Percentiles rank a stretch among this genome's conserved stretches.
phyloP scores from a whole-genome alignment of 768 basidiomycete species.

The Leccinum subgranulosum region DNA sequence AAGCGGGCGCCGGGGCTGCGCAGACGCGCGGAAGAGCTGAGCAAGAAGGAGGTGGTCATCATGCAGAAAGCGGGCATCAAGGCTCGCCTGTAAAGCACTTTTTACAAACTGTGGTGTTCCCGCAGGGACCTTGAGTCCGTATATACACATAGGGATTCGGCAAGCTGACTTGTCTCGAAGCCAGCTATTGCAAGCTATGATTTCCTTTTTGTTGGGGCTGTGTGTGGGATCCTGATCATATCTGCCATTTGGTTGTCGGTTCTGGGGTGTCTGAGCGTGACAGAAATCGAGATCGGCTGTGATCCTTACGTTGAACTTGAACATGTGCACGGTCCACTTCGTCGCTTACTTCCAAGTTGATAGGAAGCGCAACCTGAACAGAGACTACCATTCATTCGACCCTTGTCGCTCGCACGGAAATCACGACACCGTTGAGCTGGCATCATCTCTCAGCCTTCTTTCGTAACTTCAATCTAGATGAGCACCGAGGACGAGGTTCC shows the following conservation, averaged over 20 bases:
- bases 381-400: not conserved
- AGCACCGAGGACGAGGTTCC: constrained; percentile 4
- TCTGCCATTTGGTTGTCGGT: not conserved
- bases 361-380: not conserved
- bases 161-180: not conserved
- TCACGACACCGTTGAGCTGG: not conserved
- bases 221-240: not conserved
- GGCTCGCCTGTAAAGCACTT: constrained; percentile 42
- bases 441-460: not conserved
- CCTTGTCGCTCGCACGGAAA: not conserved
- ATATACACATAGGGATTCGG: not conserved
- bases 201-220: no score
- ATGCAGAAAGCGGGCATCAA: constrained; percentile 61
- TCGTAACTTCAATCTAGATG: constrained; percentile 14
- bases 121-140: not conserved
- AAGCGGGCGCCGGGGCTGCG: constrained; percentile 66
- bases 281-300: not conserved
- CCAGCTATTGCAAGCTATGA: no score
- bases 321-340: not conserved
- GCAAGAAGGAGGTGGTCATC: constrained; percentile 59
- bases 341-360: not conserved
- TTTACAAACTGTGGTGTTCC: not conserved
- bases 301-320: not conserved
- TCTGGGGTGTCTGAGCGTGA: not conserved
- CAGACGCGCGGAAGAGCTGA: constrained; percentile 50